Percentiles rank a stretch among this genome's conserved stretches.
Conservation (phyloP, 129 eudicot genomes). For the Apium graveolens region DNA sequence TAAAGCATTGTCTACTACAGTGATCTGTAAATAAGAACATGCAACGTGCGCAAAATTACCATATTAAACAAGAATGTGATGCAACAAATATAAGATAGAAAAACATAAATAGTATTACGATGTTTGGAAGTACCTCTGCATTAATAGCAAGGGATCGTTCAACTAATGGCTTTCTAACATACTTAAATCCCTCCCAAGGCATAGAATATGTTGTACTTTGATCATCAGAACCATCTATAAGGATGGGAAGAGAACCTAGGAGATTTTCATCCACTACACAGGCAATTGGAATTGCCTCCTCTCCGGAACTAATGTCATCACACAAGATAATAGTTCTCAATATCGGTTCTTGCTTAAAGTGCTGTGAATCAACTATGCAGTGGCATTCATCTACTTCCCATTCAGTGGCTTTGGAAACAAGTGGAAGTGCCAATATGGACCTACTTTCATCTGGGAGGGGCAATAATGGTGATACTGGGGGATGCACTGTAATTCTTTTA, state of each 20-base stretch:
- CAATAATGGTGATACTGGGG: constrained; percentile 23
- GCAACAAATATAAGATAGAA: background rate
- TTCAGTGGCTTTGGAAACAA: constrained; percentile 23
- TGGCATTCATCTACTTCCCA: constrained; percentile 91
- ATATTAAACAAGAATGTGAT: background rate
- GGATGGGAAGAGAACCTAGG: constrained; percentile 50
- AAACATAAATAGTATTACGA: background rate
- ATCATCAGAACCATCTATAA: constrained; percentile 42
- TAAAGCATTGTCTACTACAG: background rate
- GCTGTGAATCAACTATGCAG: constrained; percentile 53
- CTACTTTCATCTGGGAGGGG: constrained; percentile 28
- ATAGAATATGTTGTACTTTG: constrained; percentile 39
- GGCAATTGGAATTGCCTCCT: constrained; percentile 65
- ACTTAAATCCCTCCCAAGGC: constrained; percentile 94
- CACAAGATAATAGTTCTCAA: constrained; percentile 63
- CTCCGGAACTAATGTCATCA: constrained; percentile 88
- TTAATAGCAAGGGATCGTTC: constrained; percentile 52
- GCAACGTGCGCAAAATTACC: background rate
- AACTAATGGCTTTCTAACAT: constrained; percentile 60
- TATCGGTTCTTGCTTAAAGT: constrained; percentile 41
- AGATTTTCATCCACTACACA: constrained; percentile 89
- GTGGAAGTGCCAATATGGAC: constrained; percentile 14
- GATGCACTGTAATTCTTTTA: constrained; percentile 21
- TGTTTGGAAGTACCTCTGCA: constrained; percentile 39
- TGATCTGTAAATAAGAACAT: background rate